phyloP scores from a whole-genome alignment of 352 stramenopile genomes.

The Phytophthora capsici region DNA sequence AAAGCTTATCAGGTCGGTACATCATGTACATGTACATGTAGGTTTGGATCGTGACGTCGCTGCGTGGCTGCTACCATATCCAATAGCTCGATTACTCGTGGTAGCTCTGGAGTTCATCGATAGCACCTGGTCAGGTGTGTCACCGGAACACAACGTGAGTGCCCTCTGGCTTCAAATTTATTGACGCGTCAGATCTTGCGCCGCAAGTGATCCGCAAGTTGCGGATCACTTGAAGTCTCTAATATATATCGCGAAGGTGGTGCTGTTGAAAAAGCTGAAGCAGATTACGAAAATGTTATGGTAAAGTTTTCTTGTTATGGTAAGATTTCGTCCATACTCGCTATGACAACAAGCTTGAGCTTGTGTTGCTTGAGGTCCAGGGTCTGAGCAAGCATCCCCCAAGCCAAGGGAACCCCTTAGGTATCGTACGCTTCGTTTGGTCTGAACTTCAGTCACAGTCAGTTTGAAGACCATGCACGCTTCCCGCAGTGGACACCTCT shows the following conservation, averaged over 20 bases:
- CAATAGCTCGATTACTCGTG: neutral
- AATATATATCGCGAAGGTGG: neutral
- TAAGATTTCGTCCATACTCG: too few species aligned
- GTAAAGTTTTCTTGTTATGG: too few species aligned
- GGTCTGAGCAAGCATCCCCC: too few species aligned
- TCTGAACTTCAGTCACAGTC: too few species aligned
- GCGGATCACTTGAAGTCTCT: too few species aligned
- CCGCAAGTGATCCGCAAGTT: too few species aligned
- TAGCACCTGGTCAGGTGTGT: too few species aligned
- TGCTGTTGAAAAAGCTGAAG: neutral
- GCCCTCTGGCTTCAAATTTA: too few species aligned
- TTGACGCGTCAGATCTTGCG: too few species aligned
- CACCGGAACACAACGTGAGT: too few species aligned
- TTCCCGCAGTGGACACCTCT: slow-evolving; percentile 18
- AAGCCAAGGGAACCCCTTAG: neutral
- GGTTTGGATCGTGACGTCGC: slow-evolving; percentile 7
- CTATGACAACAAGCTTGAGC: neutral
- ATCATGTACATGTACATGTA: neutral
- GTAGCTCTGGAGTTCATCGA: slow-evolving; percentile 1
- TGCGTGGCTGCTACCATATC: slow-evolving; percentile 1
- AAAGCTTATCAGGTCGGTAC: neutral
- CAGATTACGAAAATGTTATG: neutral
- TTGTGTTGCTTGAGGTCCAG: too few species aligned
- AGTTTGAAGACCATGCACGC: neutral
- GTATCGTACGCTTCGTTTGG: neutral